These are phyloP conservation scores for Zopfochytrium polystomum DNA, from an alignment of 371 early-diverging fungal genomes.

Conservation along the genomic window DNA sequence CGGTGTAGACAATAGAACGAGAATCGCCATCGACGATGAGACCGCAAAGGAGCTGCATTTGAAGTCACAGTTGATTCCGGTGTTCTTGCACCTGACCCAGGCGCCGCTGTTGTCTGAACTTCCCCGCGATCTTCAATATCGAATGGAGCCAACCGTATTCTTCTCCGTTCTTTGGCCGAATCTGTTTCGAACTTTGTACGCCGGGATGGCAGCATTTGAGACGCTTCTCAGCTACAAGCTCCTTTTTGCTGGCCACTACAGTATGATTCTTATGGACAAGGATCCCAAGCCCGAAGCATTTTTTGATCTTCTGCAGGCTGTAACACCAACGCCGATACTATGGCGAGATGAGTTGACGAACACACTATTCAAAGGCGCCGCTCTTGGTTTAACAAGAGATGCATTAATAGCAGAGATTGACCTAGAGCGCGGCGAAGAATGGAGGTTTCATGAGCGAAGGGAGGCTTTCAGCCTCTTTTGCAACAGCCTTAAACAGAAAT, in stretches of 20 bases:
- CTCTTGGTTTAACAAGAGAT: conserved; percentile 28
- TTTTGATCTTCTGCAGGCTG: conserved; percentile 21
- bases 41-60: neutral
- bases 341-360: conserved; percentile 3
- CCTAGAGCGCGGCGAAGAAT: conserved; percentile 18
- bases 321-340: conserved; percentile 17
- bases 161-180: conserved; percentile 40
- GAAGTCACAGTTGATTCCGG: too few species aligned
- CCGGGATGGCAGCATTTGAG: conserved; percentile 31
- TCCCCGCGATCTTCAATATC: too few species aligned
- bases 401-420: conserved; percentile 30
- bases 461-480: conserved; percentile 25
- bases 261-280: conserved; percentile 26
- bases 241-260: conserved; percentile 24
- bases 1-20: neutral
- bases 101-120: too few species aligned
- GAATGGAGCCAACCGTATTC: conserved; percentile 23
- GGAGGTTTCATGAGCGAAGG: conserved; percentile 15
- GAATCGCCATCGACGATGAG: conserved; percentile 2
- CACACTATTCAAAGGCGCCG: conserved; percentile 20
- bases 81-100: too few species aligned
- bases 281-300: conserved; percentile 20
- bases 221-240: conserved; percentile 27
- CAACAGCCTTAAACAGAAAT: conserved; percentile 9
- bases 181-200: conserved; percentile 41